A percentile compares a stretch with the other conserved stretches of the same genome.
These are phyloP conservation scores for Batrachochytrium dendrobatidis DNA, from an alignment of 371 early-diverging fungal genomes.

Conservation along the genomic window DNA sequence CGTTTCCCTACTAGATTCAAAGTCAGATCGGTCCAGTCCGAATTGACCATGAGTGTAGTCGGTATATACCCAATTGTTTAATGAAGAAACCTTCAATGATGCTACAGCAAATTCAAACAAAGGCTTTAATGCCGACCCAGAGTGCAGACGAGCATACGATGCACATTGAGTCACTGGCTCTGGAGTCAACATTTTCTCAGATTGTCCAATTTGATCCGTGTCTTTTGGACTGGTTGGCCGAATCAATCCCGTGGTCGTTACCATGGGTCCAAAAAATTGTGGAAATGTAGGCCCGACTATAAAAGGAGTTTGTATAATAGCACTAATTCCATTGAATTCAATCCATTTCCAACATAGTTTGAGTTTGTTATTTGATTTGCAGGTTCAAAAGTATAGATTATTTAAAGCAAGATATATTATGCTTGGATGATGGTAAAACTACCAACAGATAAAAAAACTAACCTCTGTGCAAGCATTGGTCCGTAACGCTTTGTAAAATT, in stretches of 20 bases:
- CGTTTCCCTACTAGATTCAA: neutral
- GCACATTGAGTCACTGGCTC: neutral
- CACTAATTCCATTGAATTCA: too few relatives aligned
- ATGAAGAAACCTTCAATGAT: neutral
- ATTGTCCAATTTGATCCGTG: too few relatives aligned
- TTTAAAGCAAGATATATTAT: too few relatives aligned
- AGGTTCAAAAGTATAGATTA: too few relatives aligned
- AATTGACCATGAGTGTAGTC: neutral
- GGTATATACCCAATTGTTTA: neutral
- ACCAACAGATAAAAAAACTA: too few relatives aligned
- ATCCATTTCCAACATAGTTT: too few relatives aligned
- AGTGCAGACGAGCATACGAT: neutral
- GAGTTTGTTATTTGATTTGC: too few relatives aligned
- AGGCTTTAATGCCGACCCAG: neutral
- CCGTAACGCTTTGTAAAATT: too few relatives aligned
- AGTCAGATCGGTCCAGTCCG: neutral
- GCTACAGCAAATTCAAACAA: neutral
- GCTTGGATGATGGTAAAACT: too few relatives aligned
- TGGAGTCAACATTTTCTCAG: too few relatives aligned
- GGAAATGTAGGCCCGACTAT: conserved; percentile 3
- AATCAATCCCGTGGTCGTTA: neutral
- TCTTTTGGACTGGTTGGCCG: neutral
- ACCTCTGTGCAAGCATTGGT: too few relatives aligned
- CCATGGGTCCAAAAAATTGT: neutral
- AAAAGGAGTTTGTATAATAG: neutral